Conservation (phyloP, 1,284 basidiomycete genomes). For the Cryptococcus jaspeensis region DNA sequence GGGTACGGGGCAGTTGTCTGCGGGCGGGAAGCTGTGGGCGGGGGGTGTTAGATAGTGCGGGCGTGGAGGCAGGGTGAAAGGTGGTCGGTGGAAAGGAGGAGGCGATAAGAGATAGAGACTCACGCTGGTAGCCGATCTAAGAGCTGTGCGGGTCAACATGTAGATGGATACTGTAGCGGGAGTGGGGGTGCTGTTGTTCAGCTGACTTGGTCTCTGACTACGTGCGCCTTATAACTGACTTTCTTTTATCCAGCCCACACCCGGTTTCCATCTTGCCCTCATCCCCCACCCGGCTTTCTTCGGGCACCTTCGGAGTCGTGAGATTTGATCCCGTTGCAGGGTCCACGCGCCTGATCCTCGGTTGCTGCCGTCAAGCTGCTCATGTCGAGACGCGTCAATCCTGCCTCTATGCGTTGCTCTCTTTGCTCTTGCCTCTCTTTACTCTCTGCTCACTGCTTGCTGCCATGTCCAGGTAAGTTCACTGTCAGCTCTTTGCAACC, state of each 20-base stretch:
- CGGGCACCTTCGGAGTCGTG: neutral
- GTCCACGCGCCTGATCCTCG: neutral
- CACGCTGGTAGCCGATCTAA: constrained; percentile 33
- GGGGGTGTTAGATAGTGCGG: neutral
- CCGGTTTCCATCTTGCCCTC: neutral
- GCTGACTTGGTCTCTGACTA: too few relatives aligned
- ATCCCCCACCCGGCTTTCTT: constrained; percentile 1
- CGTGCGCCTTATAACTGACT: too few relatives aligned
- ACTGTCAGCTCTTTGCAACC: neutral
- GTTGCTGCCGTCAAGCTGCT: neutral
- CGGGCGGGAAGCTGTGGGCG: constrained; percentile 12
- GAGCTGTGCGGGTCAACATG: constrained; percentile 27
- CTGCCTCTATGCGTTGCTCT: neutral
- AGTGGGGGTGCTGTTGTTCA: too few relatives aligned
- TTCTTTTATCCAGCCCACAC: neutral
- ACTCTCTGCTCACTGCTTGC: neutral
- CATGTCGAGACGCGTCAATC: neutral
- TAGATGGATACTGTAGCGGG: neutral
- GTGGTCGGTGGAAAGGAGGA: neutral
- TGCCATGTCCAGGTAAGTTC: constrained; percentile 9
- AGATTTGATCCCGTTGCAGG: neutral
- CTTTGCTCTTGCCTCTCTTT: neutral
- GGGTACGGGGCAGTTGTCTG: constrained; percentile 9
- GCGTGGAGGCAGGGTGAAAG: neutral
- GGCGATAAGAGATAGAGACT: constrained; percentile 1